These are phyloP conservation scores for Avena atlantica DNA, from an alignment of 176 grass and related monocot genomes.

Conservation along the genomic window DNA sequence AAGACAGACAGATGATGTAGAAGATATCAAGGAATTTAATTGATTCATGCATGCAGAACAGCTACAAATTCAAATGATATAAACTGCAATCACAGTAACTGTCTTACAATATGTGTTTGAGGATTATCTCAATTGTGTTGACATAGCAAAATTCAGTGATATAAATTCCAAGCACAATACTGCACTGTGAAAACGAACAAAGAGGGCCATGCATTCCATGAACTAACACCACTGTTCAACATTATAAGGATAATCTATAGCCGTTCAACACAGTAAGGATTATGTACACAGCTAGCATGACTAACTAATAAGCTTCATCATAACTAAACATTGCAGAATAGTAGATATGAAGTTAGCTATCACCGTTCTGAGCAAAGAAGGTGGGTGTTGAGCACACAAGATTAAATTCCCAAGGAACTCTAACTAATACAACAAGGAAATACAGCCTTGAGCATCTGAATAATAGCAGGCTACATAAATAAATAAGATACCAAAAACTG, in stretches of 20 bases:
- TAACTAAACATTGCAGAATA: not conserved
- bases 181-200: not conserved
- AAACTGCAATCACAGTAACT: not conserved
- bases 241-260: not conserved
- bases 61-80: not conserved
- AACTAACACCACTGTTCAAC: not conserved
- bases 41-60: not conserved
- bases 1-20: not conserved
- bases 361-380: not conserved
- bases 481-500: not conserved
- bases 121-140: not conserved
- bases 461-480: constrained; percentile 31
- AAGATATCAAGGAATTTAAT: not conserved
- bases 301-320: not conserved
- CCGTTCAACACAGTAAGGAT: not conserved
- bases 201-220: not conserved
- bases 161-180: not conserved
- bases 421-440: not conserved
- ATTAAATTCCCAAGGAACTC: not conserved
- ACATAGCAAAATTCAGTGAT: not conserved
- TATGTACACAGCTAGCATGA: not conserved
- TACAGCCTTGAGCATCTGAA: not conserved
- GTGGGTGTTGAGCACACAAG: not conserved
- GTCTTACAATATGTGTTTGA: not conserved
- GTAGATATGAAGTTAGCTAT: not conserved